Base-by-base conservation (phyloP, 1,284 basidiomycete species). In the Trametes sp. region DNA sequence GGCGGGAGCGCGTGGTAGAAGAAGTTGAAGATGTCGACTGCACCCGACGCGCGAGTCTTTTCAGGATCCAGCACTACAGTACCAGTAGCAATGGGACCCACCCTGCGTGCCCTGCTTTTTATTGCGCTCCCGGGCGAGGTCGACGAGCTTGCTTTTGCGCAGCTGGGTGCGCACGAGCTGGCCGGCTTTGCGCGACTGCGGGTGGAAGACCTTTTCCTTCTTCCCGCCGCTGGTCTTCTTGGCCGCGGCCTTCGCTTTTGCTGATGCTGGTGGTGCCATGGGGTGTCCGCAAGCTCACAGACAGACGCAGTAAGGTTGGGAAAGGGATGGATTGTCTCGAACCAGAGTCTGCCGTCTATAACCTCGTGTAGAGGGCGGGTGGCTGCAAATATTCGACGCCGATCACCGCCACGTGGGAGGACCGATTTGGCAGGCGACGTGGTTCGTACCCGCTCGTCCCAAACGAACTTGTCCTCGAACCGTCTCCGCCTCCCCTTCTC, bases 191-290 rank as follows among this genome's bases (percentile, higher is more conserved):
- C 92, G 82, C 31, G 92, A 94, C 57, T 88, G 81, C 4, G 92
- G 92, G 72, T 94, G 92, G 66, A 90, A 90, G 11, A 93, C 70
- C 70, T 93, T 93, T 70, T 92, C 89, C 76, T 87, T 92, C 73
- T 88, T 90, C 9, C 67, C 65, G 16, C 64, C 63, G 10, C 64
- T 63, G 1, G 68, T 44, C 46, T 72, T 71, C 49, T 71, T 71
- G 42, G 68, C 73, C 2, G 54, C 31, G 5, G 59, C 53, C 38
- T 14, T 19, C 14, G 70, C 61, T 59, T 75, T 76, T 44, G 73
- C 75, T 36, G 73, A 65, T 44, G 73, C 75, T 36, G 73, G 66
- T 11, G 75, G 72, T 28, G 74, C 70, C 75, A 77, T 77, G 26
- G 23, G 5, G 26, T 21, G 4, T 16, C 7, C 48, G 45, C 38